Evolutionary conservation across 352 stramenopile genomes (phyloP).

Genomic region (Globisporangium paddicum): DNA sequence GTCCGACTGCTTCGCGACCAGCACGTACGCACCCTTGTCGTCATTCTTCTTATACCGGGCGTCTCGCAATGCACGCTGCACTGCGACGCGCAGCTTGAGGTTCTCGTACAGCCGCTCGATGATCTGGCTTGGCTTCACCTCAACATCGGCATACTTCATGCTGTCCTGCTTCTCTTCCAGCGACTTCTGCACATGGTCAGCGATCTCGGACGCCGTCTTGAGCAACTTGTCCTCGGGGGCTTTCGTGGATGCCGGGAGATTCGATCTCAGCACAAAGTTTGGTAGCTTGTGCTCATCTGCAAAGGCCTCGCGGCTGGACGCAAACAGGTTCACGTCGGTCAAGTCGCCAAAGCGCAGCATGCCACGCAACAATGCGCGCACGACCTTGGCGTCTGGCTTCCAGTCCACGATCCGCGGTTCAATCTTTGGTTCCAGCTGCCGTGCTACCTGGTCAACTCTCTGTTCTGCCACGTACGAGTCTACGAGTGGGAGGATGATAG

Average conservation of each 20-base stretch:
- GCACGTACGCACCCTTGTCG: conserved; percentile 59
- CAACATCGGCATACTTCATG: conserved; percentile 74
- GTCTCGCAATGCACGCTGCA: conserved; percentile 66
- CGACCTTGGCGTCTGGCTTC: conserved; percentile 57
- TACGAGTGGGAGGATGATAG: not conserved
- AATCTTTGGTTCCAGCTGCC: conserved; percentile 43
- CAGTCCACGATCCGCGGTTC: conserved; percentile 30
- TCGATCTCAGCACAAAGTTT: conserved; percentile 69
- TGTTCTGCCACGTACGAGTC: conserved; percentile 23
- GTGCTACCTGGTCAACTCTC: conserved; percentile 19
- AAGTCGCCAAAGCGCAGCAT: conserved; percentile 80
- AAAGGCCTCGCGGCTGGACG: conserved; percentile 39
- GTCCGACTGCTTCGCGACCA: conserved; percentile 70
- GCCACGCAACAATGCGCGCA: conserved; percentile 60
- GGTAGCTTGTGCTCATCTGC: conserved; percentile 74
- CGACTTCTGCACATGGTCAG: conserved; percentile 39
- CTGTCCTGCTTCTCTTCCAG: conserved; percentile 66
- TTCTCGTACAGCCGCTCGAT: conserved; percentile 85
- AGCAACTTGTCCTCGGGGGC: conserved; percentile 47
- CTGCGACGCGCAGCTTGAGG: conserved; percentile 75
- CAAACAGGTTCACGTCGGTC: conserved; percentile 63
- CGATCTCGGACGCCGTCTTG: conserved; percentile 60
- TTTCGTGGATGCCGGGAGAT: conserved; percentile 49
- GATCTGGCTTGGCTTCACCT: conserved; percentile 66
- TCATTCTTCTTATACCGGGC: conserved; percentile 32